These are phyloP conservation scores for Penicillium paneum DNA, from an alignment of 2,329 filamentous ascomycete genomes.

Conservation along the genomic window DNA sequence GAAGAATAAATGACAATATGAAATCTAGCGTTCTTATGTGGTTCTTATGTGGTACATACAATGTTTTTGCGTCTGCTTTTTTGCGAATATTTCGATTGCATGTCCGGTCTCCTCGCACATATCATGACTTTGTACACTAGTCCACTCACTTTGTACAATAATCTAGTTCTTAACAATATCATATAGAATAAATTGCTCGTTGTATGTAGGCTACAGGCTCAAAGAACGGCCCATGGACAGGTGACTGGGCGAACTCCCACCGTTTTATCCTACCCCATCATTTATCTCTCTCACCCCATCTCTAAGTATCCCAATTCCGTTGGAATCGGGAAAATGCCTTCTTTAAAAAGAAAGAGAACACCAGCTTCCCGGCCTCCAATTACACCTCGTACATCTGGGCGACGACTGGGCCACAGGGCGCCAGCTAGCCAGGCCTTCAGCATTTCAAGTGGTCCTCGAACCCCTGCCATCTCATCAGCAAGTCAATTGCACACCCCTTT, in stretches of 20 bases:
- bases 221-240: not conserved
- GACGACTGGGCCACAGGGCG: conserved; percentile 1
- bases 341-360: conserved; percentile 17
- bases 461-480: conserved; percentile 4
- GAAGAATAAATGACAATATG: conserved; percentile 17
- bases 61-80: conserved; percentile 7
- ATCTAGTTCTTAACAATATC: conserved; percentile 1
- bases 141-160: conserved; percentile 8
- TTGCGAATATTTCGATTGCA: conserved; percentile 1
- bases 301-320: too few relatives aligned
- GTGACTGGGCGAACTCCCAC: not conserved
- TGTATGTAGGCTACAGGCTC: not conserved
- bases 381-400: conserved; percentile 12
- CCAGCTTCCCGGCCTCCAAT: conserved; percentile 10
- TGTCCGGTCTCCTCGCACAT: conserved; percentile 1
- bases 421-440: conserved; percentile 7
- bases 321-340: conserved; percentile 7
- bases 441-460: conserved; percentile 1
- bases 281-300: not conserved
- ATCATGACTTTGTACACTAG: conserved; percentile 16
- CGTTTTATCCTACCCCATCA: not conserved
- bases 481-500: conserved; percentile 11
- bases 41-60: conserved; percentile 2
- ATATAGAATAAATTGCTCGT: not conserved
- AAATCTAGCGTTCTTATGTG: conserved; percentile 1